Conservation (phyloP, 2,329 filamentous ascomycete genomes). For the Verticillium dahliae region DNA sequence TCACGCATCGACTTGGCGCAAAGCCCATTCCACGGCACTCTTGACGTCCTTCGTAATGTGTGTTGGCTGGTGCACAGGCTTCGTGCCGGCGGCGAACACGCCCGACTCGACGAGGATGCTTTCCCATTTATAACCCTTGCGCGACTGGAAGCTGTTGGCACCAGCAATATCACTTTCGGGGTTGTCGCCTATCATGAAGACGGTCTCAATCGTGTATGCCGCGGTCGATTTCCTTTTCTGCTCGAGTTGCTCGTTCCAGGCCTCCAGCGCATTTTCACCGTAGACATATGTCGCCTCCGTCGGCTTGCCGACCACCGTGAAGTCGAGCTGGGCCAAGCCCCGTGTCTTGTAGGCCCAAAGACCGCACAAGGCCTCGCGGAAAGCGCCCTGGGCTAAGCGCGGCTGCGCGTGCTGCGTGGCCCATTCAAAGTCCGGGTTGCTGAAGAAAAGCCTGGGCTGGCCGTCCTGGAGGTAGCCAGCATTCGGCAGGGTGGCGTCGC, state of each 20-base stretch:
- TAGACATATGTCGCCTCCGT: slow-evolving; percentile 57
- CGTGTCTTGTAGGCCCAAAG: slow-evolving; percentile 46
- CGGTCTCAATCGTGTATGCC: slow-evolving; percentile 31
- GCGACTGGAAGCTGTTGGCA: slow-evolving; percentile 55
- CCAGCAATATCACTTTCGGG: slow-evolving; percentile 64
- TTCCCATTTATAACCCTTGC: slow-evolving; percentile 52
- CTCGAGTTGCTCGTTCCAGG: slow-evolving; percentile 12
- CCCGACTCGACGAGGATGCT: slow-evolving; percentile 64
- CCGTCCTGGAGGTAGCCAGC: slow-evolving; percentile 42
- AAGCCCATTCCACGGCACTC: slow-evolving; percentile 14
- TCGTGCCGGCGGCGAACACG: slow-evolving; percentile 40
- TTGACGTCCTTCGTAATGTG: slow-evolving; percentile 53
- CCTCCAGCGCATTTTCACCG: slow-evolving; percentile 50
- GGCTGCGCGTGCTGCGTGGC: slow-evolving; percentile 59
- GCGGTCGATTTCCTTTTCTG: background rate
- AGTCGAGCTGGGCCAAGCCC: slow-evolving; percentile 38
- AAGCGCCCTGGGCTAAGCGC: slow-evolving; percentile 64
- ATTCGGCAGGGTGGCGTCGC: slow-evolving; percentile 23
- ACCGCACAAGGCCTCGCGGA: slow-evolving; percentile 57
- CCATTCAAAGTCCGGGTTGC: slow-evolving; percentile 66
- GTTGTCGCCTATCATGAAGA: slow-evolving; percentile 71
- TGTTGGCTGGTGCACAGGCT: slow-evolving; percentile 47
- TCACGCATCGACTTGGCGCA: background rate
- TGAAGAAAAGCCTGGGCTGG: slow-evolving; percentile 62
- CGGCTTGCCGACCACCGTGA: slow-evolving; percentile 61